Evolutionary conservation across 805 yeast genomes (phyloP).

Genomic region (Candida michaelii): DNA sequence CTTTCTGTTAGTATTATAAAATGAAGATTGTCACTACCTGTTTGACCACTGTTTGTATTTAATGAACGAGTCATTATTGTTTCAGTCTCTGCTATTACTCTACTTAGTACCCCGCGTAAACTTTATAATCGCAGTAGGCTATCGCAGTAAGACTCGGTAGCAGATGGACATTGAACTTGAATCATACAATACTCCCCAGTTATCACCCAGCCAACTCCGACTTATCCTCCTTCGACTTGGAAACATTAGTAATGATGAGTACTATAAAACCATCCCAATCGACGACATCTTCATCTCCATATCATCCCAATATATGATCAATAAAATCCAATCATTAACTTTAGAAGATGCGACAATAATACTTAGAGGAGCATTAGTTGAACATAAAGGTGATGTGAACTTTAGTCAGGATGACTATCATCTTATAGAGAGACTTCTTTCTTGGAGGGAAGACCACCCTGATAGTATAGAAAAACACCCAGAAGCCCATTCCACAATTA

Average conservation of each 20-base stretch:
- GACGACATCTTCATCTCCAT: slow-evolving; percentile 14
- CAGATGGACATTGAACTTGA: slow-evolving; percentile 12
- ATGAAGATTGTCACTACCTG: no score
- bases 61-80: no score
- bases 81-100: no score
- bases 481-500: no score
- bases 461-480: neutral
- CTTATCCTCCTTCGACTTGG: slow-evolving; percentile 24
- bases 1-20: no score
- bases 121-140: no score
- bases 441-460: slow-evolving; percentile 13
- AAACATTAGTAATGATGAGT: slow-evolving; percentile 22
- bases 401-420: slow-evolving; percentile 35
- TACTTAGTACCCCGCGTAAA: no score
- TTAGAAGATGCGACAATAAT: slow-evolving; percentile 28
- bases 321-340: slow-evolving; percentile 24
- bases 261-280: slow-evolving; percentile 4
- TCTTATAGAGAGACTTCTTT: slow-evolving; percentile 23
- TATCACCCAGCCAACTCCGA: slow-evolving; percentile 11
- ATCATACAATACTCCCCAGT: neutral
- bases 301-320: slow-evolving; percentile 26
- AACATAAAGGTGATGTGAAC: slow-evolving; percentile 36
- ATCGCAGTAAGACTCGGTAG: no score
- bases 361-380: slow-evolving; percentile 35
- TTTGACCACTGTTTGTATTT: no score